phyloP scores from a whole-genome alignment of 169 alveolate species.

The Plasmodium coatneyi region DNA sequence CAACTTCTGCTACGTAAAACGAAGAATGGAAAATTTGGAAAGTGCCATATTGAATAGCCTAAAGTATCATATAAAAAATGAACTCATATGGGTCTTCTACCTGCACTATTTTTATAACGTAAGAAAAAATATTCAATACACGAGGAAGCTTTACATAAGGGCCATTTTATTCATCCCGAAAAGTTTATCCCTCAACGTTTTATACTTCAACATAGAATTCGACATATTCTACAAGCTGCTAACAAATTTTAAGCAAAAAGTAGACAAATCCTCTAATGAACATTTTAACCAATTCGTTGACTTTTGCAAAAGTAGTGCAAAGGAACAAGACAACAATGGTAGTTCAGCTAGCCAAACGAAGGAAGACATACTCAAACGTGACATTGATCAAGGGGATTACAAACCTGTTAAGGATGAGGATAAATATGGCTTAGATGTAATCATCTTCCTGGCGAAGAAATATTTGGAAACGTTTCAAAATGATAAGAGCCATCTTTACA shows the following conservation, averaged over 20 bases:
- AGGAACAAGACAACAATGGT: neutral
- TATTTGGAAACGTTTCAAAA: constrained; percentile 29
- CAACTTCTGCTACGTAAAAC: constrained; percentile 35
- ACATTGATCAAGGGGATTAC: constrained; percentile 6
- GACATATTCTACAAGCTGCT: constrained; percentile 37
- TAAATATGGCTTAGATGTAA: constrained; percentile 43
- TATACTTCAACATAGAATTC: constrained; percentile 43
- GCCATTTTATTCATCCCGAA: constrained; percentile 43
- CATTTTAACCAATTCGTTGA: neutral
- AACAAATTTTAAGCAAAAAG: constrained; percentile 34
- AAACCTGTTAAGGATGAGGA: constrained; percentile 36
- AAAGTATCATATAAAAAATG: constrained; percentile 57
- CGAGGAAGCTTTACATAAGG: constrained; percentile 62
- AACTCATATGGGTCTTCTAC: constrained; percentile 43
- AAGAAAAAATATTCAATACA: constrained; percentile 35
- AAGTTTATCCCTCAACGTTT: constrained; percentile 13
- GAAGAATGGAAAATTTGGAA: constrained; percentile 25
- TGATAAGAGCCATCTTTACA: constrained; percentile 23
- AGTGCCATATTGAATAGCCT: constrained; percentile 44
- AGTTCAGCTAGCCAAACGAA: neutral
- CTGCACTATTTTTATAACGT: constrained; percentile 40
- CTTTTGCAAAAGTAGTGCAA: constrained; percentile 1
- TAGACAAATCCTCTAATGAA: neutral
- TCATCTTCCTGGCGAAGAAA: constrained; percentile 38
- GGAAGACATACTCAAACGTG: constrained; percentile 19